Percentiles rank a stretch among this genome's conserved stretches.
Evolutionary conservation across 306 rosid species (phyloP).

Genomic region (Cajanus cajan): DNA sequence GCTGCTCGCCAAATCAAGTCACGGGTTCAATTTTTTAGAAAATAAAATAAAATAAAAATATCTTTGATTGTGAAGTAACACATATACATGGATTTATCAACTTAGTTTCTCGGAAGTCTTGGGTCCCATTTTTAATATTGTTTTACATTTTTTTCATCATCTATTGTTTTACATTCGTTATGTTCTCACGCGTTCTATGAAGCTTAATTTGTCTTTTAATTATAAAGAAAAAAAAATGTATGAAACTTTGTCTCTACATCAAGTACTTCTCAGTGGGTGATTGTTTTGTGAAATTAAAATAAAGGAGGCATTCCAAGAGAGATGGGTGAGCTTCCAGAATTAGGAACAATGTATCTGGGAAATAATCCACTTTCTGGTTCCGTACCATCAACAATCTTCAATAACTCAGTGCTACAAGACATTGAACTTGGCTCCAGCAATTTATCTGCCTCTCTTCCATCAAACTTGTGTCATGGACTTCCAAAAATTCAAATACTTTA

Average conservation of each 20-base stretch:
- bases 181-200: neutral
- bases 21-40: too few species aligned
- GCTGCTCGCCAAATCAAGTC: too few species aligned
- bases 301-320: conserved; percentile 23
- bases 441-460: conserved; percentile 16
- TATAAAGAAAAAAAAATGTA: too few species aligned
- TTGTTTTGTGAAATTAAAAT: neutral
- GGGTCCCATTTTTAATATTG: neutral
- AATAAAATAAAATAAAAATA: too few species aligned
- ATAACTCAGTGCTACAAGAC: neutral
- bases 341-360: neutral
- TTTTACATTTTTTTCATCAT: too few species aligned
- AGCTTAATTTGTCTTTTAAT: too few species aligned
- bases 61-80: too few species aligned
- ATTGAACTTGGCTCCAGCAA: neutral
- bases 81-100: too few species aligned
- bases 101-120: too few species aligned
- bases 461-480: conserved; percentile 9
- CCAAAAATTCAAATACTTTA: conserved; percentile 6
- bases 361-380: conserved; percentile 13
- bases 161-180: neutral
- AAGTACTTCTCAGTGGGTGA: neutral
- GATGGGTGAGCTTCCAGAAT: conserved; percentile 9
- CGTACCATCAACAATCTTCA: conserved; percentile 22
- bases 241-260: neutral